These are phyloP conservation scores for Plasmodium billcollinsi DNA, from an alignment of 169 alveolate species.

Conservation along the genomic window DNA sequence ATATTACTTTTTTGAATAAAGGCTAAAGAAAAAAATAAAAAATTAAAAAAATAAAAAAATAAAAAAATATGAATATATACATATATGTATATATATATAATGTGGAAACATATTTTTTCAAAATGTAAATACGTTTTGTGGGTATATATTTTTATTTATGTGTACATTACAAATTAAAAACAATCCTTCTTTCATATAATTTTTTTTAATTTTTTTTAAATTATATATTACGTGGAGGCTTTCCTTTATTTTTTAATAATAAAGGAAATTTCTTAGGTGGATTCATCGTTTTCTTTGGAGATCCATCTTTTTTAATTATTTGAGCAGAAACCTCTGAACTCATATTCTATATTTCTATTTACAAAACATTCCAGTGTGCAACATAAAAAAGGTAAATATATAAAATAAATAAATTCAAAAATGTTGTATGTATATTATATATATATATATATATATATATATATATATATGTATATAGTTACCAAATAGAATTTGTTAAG, in stretches of 20 bases:
- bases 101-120: no score
- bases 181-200: not conserved
- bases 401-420: not conserved
- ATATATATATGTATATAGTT: no score
- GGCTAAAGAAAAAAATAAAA: not conserved
- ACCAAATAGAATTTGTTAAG: no score
- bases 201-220: not conserved
- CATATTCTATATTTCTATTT: conserved; percentile 15
- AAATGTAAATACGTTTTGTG: no score
- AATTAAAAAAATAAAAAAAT: no score
- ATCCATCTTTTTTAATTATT: conserved; percentile 16
- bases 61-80: not conserved
- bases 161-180: not conserved
- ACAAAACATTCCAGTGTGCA: conserved; percentile 4
- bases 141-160: no score
- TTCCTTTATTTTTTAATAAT: conserved; percentile 41
- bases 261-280: conserved; percentile 12
- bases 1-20: not conserved
- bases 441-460: no score
- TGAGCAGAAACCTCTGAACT: conserved; percentile 19
- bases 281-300: conserved; percentile 23
- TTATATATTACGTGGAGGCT: conserved; percentile 23
- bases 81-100: not conserved
- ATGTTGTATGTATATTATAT: not conserved
- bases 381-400: not conserved